Evolutionary conservation across 176 grass and related monocot species (phyloP).

Genomic region (Ampelocalamus luodianensis): DNA sequence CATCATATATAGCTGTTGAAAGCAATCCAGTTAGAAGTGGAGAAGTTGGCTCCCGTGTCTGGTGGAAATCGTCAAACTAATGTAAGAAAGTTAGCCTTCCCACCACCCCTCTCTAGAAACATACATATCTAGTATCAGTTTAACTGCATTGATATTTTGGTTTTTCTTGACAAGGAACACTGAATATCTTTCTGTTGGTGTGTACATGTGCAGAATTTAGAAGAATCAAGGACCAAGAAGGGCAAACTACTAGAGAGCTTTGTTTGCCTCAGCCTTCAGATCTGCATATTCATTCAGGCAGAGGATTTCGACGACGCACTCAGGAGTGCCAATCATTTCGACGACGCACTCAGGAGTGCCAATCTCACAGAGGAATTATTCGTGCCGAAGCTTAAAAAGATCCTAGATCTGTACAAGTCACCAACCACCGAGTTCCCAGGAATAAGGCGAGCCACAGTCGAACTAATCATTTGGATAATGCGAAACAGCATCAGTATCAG

Average conservation of each 20-base stretch:
- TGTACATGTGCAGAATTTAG: not conserved
- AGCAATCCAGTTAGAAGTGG: too few species aligned
- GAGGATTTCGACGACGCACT: too few species aligned
- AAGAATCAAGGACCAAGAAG: constrained; percentile 19
- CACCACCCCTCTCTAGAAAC: too few species aligned
- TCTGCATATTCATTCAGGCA: not conserved
- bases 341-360: not conserved
- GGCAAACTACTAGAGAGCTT: constrained; percentile 21
- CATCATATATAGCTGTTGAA: too few species aligned
- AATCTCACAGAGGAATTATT: not conserved
- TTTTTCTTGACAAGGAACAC: too few species aligned
- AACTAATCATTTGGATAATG: not conserved
- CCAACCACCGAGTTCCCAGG: constrained; percentile 11
- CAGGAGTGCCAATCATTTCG: not conserved
- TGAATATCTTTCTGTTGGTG: not conserved
- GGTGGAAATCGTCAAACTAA: too few species aligned
- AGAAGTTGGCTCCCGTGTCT: too few species aligned
- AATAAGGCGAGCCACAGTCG: not conserved
- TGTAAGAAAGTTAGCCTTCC: too few species aligned
- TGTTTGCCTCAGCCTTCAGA: not conserved
- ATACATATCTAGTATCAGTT: too few species aligned
- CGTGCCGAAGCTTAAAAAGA: not conserved
- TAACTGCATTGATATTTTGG: too few species aligned
- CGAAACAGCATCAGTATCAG: too few species aligned
- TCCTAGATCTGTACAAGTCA: constrained; percentile 1